Conservation (phyloP, 352 stramenopile species). For the Globisporangium cylindrosporum region DNA sequence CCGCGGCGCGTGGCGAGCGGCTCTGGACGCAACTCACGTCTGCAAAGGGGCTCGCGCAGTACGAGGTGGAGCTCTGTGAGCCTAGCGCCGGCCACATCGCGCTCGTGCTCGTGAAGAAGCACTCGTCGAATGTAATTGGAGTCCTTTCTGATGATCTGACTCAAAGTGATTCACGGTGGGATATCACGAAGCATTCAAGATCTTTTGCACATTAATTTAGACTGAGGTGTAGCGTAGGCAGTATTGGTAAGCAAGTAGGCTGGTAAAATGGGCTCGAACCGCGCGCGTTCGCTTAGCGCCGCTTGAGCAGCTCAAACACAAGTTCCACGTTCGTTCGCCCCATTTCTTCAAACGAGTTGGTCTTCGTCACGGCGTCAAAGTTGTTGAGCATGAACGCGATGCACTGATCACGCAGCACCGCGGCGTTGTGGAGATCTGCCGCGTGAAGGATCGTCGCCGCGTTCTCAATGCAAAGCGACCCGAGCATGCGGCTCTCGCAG, state of each 20-base stretch:
- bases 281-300: conserved; percentile 33
- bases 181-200: not conserved
- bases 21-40: conserved; percentile 17
- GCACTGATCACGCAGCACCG: conserved; percentile 91
- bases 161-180: not conserved
- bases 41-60: conserved; percentile 10
- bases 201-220: conserved; percentile 1
- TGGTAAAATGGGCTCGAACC: not conserved
- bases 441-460: conserved; percentile 95
- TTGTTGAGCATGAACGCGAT: conserved; percentile 97
- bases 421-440: conserved; percentile 94
- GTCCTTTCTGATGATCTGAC: not conserved
- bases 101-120: too few relatives aligned
- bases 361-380: conserved; percentile 98
- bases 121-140: too few relatives aligned
- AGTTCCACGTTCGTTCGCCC: conserved; percentile 97
- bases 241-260: not conserved
- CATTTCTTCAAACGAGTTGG: conserved; percentile 97
- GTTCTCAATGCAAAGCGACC: conserved; percentile 95
- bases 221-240: not conserved
- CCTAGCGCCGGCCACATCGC: not conserved
- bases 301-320: conserved; percentile 96
- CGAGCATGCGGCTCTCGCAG: conserved; percentile 96
- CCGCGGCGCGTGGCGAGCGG: conserved; percentile 14
- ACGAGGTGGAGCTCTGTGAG: conserved; percentile 22